Evolutionary conservation across 2,329 filamentous ascomycete genomes (phyloP).

Genomic region (Orbilia quercus): DNA sequence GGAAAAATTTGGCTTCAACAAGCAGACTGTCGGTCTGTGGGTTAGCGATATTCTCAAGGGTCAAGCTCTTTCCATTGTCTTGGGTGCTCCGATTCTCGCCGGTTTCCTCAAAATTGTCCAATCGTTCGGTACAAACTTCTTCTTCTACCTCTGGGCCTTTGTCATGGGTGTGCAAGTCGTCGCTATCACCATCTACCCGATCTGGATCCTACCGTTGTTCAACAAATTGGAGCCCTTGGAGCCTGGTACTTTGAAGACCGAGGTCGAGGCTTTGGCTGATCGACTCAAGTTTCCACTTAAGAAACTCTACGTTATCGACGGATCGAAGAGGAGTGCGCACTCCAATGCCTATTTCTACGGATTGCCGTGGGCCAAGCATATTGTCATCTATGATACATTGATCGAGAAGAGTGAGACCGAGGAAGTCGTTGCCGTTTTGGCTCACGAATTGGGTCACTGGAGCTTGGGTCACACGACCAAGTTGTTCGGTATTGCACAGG

Average conservation of each 20-base stretch:
- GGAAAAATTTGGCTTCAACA: conserved; percentile 98
- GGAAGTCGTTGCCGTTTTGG: conserved; percentile 93
- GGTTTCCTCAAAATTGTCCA: conserved; percentile 94
- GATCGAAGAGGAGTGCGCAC: conserved; percentile 86
- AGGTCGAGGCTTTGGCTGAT: conserved; percentile 84
- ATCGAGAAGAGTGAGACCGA: conserved; percentile 84
- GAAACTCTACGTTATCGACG: conserved; percentile 94
- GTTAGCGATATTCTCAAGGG: conserved; percentile 91
- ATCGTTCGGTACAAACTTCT: conserved; percentile 92
- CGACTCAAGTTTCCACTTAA: conserved; percentile 90
- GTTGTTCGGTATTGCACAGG: conserved; percentile 85
- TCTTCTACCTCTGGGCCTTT: conserved; percentile 98
- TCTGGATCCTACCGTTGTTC: conserved; percentile 92
- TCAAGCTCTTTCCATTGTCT: conserved; percentile 80
- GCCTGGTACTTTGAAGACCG: conserved; percentile 85
- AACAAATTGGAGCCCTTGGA: conserved; percentile 96
- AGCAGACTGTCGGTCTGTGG: conserved; percentile 91
- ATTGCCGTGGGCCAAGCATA: conserved; percentile 99
- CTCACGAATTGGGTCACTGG: conserved; percentile 98
- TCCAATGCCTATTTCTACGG: conserved; percentile 97
- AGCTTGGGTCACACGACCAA: conserved; percentile 93
- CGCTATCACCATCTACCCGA: conserved; percentile 95
- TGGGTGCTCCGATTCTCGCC: conserved; percentile 88
- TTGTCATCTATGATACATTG: conserved; percentile 97
- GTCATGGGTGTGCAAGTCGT: conserved; percentile 88